Evolutionary conservation across 805 yeast species (phyloP), one percentile per base, ranked within the genome.

Genomic region (Yamadazyma ubonensis): DNA sequence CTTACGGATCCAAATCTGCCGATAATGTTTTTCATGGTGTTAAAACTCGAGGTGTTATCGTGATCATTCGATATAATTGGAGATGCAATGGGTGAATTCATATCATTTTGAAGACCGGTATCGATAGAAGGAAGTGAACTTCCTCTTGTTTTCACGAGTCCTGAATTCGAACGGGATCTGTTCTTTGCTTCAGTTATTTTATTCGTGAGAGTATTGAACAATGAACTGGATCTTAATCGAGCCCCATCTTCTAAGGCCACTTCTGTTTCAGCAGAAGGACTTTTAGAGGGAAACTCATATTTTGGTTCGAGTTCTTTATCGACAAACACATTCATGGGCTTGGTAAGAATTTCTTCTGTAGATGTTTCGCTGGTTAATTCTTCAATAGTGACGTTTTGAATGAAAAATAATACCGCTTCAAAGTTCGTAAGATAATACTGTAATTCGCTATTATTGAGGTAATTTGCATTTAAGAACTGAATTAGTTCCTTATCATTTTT

Each of bases 401-500:
- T 51, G 48, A 61, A 69, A 32, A 53, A 59, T 10, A 67, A 51
- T 12, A 65, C 59, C 3, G 74, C 74, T 39, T 69, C 74, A 38
- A 67, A 63, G 46, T 69, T 69, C 3, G 73, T 68, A 21, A 68
- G 50, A 45, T 66, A 68, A 42, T 58, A 69, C 34, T 57, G 55
- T 26, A 61, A 43, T 42, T 68, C 74, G 1, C 73, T 72, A 20
- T 54, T 57, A 46, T 68, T 67, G 29, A 67, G 54, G 41, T 53
- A 62, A 11, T 43, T 51, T 11, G 44, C 36, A 37, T 52, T 53
- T 8, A 67, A 52, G 41, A 51, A 55, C 6, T 55, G 44, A n/a
- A 63, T 51, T 22, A 67, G 43, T 15, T 54, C 61, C 19, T 50
- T 50, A 42, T 69, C 72, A 36, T 52, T 56, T 3, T 43, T 42